A percentile compares a stretch with the other conserved stretches of the same genome.
Evolutionary conservation across 495 filamentous ascomycete genomes (phyloP).

Genomic region (Penicillium ucsense): DNA sequence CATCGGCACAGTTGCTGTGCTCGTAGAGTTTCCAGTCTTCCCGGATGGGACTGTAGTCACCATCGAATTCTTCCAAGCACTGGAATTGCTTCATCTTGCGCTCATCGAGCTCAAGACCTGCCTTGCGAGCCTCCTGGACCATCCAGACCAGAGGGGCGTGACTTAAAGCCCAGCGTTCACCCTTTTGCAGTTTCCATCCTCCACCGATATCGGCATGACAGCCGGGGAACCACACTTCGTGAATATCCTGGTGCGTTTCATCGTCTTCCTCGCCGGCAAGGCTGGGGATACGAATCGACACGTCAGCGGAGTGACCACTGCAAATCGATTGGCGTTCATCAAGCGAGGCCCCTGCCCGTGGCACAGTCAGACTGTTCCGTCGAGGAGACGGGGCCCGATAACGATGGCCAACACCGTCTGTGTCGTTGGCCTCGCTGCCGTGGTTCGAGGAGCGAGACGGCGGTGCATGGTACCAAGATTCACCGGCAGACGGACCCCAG

Average conservation of each 20-base stretch:
- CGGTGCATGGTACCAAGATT: slow-evolving; percentile 27
- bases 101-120: slow-evolving; percentile 61
- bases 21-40: slow-evolving; percentile 24
- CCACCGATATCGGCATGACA: slow-evolving; percentile 79
- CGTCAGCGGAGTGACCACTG: slow-evolving; percentile 25
- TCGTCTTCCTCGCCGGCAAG: slow-evolving; percentile 48
- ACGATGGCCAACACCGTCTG: slow-evolving; percentile 8
- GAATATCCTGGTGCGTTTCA: slow-evolving; percentile 50
- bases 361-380: slow-evolving; percentile 20
- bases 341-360: slow-evolving; percentile 15
- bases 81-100: slow-evolving; percentile 59
- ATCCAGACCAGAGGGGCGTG: slow-evolving; percentile 78
- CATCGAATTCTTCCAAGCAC: slow-evolving; percentile 43
- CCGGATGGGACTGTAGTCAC: slow-evolving; percentile 34
- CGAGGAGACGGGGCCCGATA: slow-evolving; percentile 36
- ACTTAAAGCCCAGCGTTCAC: slow-evolving; percentile 51
- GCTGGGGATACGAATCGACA: slow-evolving; percentile 29
- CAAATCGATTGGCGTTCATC: slow-evolving; percentile 29
- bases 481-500: slow-evolving; percentile 17
- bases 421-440: slow-evolving; percentile 6
- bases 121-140: slow-evolving; percentile 66
- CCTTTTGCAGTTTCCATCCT: slow-evolving; percentile 58
- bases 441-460: slow-evolving; percentile 17
- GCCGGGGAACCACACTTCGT: slow-evolving; percentile 79
- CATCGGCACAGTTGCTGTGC: slow-evolving; percentile 13